Evolutionary conservation across 257 asterid genomes (phyloP), one percentile per base, ranked within the genome.

Genomic region (Coffea eugenioides): DNA sequence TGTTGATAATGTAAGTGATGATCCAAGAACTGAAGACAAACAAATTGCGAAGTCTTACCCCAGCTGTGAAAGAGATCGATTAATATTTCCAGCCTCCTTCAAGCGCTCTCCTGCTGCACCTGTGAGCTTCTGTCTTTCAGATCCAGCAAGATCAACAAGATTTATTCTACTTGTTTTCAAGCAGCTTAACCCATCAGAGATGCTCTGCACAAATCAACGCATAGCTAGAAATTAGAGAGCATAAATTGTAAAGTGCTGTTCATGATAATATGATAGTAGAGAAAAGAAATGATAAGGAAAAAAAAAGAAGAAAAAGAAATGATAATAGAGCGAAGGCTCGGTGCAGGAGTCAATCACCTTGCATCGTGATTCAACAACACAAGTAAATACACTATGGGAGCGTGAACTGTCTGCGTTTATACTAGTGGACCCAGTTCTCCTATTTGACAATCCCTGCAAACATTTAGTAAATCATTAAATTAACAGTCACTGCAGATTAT

Each of bases 101-200:
- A 96, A 89, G 62, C 99, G 96, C 54, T 92, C 98, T 88, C 99
- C 99, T 84, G 94, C 98, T 84, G 99, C 99, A 82, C 99, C 97
- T 41, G 99, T 94, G 78, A 92, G 97, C 86, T 96, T 96, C 83
- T 94, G 99, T 76, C 99, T 89, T 89, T 96, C 99, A 21, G 99
- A 96, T 76, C 99, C 99, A 86, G 98, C 99, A 84, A 96, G 99
- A 86, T 96, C 99, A 64, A 96, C 99, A 54, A 96, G 92, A 89
- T 96, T 96, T 84, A 96, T 94, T 88, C 94, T 89, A 86, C 99
- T 96, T 79, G 88, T 87, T 87, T 94, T 94, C 77, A 92, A 80
- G 88, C 88, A 84, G 89, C 92, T 92, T 82, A 94, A 86, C 67
- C 98, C 99, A 88, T 94, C 97, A 43, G 92, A 89, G 23, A 83